Base-by-base conservation (phyloP, 1,284 basidiomycete species). In the Wallemia mellicola region DNA sequence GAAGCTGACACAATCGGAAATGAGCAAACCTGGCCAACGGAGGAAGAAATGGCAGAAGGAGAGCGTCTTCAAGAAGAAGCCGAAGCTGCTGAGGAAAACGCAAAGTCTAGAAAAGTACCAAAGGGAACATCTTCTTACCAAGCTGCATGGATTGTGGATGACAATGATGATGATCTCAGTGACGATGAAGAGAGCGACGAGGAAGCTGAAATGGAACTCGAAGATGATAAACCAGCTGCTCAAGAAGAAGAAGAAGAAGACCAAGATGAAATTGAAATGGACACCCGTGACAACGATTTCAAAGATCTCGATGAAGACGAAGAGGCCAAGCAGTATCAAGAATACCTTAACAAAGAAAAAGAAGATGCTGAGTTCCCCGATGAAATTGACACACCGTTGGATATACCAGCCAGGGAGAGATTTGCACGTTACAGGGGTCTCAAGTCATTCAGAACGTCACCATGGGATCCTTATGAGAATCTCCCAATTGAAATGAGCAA, bases 11-110 rank as follows among this genome's bases (percentile, higher is more conserved):
- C 86, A 61, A 76, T 95, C 71, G 79, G 76, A 17, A 92, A 92
- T 67, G 92, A 98, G 67, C 92, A 98, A 71, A 98, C 92, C 0
- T 96, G 92, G 91, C 92, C 92, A 0, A 95, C 89, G 0, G 89
- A 96, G 68, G 92, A 96, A 65, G 92, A 96, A 69, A 86, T 98
- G 80, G 74, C 73, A 2, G 73, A 69, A 2, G 70, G 67, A 1
- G 66, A 59, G 61, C 62, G 62, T 58, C 68, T 62, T 61, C 66
- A 62, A 48, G 67, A 64, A 22, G 64, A 62, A n/a, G 63, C 61
- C 1, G 61, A 61, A 14, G 67, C 66, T 24, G 65, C 63, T 9
- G 70, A 72, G 27, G 67, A 62, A 38, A 72, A 83, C 1, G 81
- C 81, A 0, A 69, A 66, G 58, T 72, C 72, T 19, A 81, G 79